Base-by-base conservation (phyloP, 202 grass and related monocot species). In the Zoysia matrella region DNA sequence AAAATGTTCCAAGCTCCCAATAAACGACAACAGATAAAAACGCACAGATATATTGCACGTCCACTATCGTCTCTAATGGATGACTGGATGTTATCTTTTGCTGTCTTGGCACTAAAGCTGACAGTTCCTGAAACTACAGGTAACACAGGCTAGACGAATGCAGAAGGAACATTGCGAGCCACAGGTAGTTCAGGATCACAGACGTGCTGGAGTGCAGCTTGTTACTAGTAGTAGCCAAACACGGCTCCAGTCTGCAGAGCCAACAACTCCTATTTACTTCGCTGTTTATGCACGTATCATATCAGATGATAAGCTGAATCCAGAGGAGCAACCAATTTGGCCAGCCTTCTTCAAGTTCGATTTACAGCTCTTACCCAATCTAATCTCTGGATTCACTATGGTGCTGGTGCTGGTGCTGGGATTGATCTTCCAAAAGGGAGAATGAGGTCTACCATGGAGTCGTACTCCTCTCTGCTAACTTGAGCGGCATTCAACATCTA, bases 401-500 rank as follows among this genome's bases (percentile, higher is more conserved):
- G 30, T 36, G 30, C 30, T 41, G 45, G 12, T 11, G 47, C 18
- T 54, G 49, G 11, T n/a, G 77, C 22, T 11, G 53, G 16, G 6
- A 53, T 8, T 45, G 63, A 83, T 76, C 89, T 90, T 67, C 92
- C 91, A 7, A 95, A 71, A 36, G 96, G 96, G 12, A 96, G 76
- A n/a, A 92, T 8, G 58, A 89, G 67, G 46, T 89, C 78, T 11
- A 90, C 67, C 87, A 96, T 94, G 3, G 76, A 88, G 39, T 90
- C 78, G 0, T 94, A 90, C 61, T 99, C 86, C 51, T 83, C 85
- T 47, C 69, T 60, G 80, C 80, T 91, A 83, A 94, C 49, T 73
- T 94, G 89, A 68, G 91, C 83, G 2, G 91, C 81, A 49, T 90
- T 87, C 53, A 99, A 44, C 55, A 96, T 76, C 96, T 94, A 68